Evolutionary conservation across 2,329 filamentous ascomycete genomes (phyloP), one percentile per base, ranked within the genome.

Genomic region (Eutypa lata): DNA sequence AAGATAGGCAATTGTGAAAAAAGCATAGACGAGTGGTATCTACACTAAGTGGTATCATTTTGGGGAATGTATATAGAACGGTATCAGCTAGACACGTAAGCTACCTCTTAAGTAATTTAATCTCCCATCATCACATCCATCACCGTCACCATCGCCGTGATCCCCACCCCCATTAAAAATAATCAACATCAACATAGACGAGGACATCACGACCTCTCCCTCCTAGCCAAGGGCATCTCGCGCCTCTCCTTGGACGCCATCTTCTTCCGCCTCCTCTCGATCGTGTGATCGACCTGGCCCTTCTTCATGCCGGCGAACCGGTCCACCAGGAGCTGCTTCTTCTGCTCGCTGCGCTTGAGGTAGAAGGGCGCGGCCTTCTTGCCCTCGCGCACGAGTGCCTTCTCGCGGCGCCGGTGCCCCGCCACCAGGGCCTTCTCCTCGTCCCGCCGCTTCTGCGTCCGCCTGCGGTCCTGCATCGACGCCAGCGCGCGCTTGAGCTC

Each of bases 221-320:
- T 75, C 57, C 82, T 73, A 48, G 73, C 75, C 66, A 74, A 72
- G 0, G 85, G 85, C 80, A 92, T 76, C 57, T 84, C 81, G 75
- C 84, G 95, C 76, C 89, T 89, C 79, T 97, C 94, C 77, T 88
- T 93, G 10, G 83, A 78, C 1, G 89, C 84, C 50, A 90, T 77
- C 86, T 96, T 97, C 86, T 96, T 97, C 71, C 91, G 78, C 74
- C 88, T 86, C 68, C 90, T 81, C 78, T 95, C 91, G 64, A 97
- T 90, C 14, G 87, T 85, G 75, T 86, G 88, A 57, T 95, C 89
- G 54, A 91, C 82, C 72, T 97, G 87, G 69, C 86, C 88, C 68
- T 88, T 88, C 72, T 90, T 94, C 87, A 97, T 88, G 54, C 83
- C 82, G 62, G 87, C 82, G 72, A 89, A 97, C 68, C 88, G 84